These are phyloP conservation scores for Hypsizygus marmoreus DNA, from an alignment of 768 basidiomycete species.

Conservation along the genomic window DNA sequence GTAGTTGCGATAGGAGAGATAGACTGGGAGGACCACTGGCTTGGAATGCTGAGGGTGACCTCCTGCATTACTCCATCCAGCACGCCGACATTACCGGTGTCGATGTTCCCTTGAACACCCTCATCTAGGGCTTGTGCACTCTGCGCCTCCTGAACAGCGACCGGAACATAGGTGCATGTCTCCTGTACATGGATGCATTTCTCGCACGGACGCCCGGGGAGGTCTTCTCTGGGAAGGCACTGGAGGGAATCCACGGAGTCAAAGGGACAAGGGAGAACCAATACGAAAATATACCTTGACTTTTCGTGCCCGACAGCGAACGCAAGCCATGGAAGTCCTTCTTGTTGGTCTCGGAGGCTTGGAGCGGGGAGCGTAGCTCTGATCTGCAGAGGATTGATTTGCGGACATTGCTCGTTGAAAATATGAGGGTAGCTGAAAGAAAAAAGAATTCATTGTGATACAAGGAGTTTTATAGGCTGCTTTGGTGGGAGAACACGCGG, in stretches of 20 bases:
- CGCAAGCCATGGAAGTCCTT: constrained; percentile 56
- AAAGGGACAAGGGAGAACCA: not conserved
- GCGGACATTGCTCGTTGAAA: constrained; percentile 1
- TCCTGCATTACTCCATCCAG: not conserved
- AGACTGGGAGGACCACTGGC: not conserved
- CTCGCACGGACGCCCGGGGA: constrained; percentile 34
- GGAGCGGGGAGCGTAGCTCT: constrained; percentile 2
- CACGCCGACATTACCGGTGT: constrained; percentile 3
- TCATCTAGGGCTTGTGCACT: constrained; percentile 1
- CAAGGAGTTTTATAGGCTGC: constrained; percentile 3
- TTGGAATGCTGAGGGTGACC: not conserved
- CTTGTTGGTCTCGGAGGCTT: constrained; percentile 21
- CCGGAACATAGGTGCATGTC: constrained; percentile 44
- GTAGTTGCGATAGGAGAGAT: not conserved
- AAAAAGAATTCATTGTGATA: not conserved
- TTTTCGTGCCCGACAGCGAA: constrained; percentile 53
- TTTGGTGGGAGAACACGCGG: constrained; percentile 9
- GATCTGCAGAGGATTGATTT: not conserved
- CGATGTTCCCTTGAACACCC: not conserved
- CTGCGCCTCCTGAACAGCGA: constrained; percentile 29
- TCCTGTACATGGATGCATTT: constrained; percentile 39
- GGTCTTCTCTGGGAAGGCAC: constrained; percentile 28
- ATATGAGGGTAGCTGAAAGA: not conserved
- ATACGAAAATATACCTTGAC: constrained; percentile 43
- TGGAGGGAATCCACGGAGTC: constrained; percentile 7